A percentile compares a stretch with the other conserved stretches of the same genome.
phyloP scores from a whole-genome alignment of 345 rosid genomes.

The Pistacia integerrima region DNA sequence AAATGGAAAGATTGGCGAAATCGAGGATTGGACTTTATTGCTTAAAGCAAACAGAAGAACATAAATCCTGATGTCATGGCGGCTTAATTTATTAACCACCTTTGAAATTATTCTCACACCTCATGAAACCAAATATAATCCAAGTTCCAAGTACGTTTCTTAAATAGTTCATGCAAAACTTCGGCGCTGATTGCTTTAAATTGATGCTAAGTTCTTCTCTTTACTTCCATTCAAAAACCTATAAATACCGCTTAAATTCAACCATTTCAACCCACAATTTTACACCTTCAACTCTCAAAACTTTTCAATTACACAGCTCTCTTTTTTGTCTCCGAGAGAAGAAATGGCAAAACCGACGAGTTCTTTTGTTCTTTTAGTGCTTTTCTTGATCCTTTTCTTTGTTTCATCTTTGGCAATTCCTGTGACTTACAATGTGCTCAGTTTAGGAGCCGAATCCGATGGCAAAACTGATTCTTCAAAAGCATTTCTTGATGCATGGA shows the following conservation, averaged over 20 bases:
- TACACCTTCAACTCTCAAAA: slow-evolving; percentile 16
- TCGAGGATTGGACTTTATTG: neutral
- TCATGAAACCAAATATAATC: no score
- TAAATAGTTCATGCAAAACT: no score
- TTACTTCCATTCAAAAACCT: slow-evolving; percentile 8
- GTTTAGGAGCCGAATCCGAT: slow-evolving; percentile 52
- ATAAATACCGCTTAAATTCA: slow-evolving; percentile 31
- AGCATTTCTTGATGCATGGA: slow-evolving; percentile 57
- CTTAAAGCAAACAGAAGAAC: neutral
- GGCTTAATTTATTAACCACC: no score
- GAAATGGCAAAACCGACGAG: slow-evolving; percentile 25
- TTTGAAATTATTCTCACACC: no score
- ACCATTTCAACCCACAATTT: slow-evolving; percentile 22
- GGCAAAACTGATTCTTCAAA: slow-evolving; percentile 56
- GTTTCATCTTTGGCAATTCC: slow-evolving; percentile 18
- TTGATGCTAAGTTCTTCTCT: neutral
- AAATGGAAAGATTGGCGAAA: neutral
- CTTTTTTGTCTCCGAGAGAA: neutral
- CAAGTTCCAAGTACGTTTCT: no score
- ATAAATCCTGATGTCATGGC: no score
- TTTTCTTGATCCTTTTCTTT: slow-evolving; percentile 12
- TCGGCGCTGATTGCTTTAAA: neutral
- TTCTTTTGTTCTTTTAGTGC: neutral
- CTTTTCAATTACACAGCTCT: neutral
- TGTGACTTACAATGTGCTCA: slow-evolving; percentile 40